Base-by-base conservation (phyloP, 2,329 filamentous ascomycete genomes). In the Aphanocladium album region DNA sequence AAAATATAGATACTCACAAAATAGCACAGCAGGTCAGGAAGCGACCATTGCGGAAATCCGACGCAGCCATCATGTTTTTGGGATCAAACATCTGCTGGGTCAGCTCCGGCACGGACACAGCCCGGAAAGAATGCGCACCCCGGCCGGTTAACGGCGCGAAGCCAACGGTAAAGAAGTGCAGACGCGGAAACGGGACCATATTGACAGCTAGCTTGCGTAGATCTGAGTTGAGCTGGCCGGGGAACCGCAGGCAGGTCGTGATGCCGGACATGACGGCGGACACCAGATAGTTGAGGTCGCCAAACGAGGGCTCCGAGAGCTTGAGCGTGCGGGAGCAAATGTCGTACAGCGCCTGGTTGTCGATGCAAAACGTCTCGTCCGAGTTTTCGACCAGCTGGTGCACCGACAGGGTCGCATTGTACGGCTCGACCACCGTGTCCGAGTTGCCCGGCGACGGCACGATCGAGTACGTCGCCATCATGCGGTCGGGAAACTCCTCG, bases 51-150 rank as follows among this genome's bases (percentile, higher is more conserved):
- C 95, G 91, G 92, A 99, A 99, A 84, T 99, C 95, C 66, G 93
- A 96, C 67, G 95, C 95, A 81, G 95, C 95, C 95, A 99, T 99
- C 93, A 99, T 99, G 89, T 99, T 99, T 91, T 98, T 99, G 74
- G 95, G 93, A 84, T 99, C 95, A 85, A 96, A 99, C 92, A 99
- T 98, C 81, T 99, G 95, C 85, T 99, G 95, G 73, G 95, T 98
- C 78, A 99, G 87, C 85, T 99, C 95, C 62, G 95, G 93, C 64
- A 99, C 95, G 74, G 89, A 93, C 79, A 98, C 90, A 69, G 95
- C 93, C 76, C 95, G 95, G 93, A 98, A 99, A 70, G 90, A 91
- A 85, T 96, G 80, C 69, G 93, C 89, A 72, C 81, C 81, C 66
- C 80, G 81, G 79, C 91, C 96, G 78, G 95, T 99, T 74, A 99